Evolutionary conservation across 129 eudicot genomes (phyloP).

Genomic region (Artemisia annua): DNA sequence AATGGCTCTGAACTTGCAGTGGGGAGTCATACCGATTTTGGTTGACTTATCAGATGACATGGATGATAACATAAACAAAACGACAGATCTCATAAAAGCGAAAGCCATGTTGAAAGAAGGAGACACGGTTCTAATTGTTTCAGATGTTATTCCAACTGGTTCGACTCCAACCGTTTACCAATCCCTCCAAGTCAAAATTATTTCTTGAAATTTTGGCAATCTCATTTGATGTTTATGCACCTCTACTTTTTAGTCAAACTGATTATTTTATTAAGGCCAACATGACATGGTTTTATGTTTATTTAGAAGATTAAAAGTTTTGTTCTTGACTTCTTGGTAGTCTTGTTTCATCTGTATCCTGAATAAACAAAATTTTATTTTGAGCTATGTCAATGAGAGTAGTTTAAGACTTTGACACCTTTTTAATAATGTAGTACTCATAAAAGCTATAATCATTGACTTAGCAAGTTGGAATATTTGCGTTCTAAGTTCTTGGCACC

Average conservation of each 20-base stretch:
- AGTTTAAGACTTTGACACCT: too few species aligned
- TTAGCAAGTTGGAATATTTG: neutral
- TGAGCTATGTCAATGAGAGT: too few species aligned
- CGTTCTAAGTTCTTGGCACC: neutral
- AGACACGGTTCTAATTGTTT: conserved; percentile 52
- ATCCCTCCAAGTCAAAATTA: conserved; percentile 59
- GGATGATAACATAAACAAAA: conserved; percentile 53
- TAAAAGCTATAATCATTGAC: too few species aligned
- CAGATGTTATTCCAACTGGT: conserved; percentile 52
- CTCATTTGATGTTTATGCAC: neutral
- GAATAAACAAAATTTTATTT: neutral
- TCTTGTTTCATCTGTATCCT: neutral
- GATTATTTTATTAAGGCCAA: neutral
- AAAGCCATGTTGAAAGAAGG: conserved; percentile 59
- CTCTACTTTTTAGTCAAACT: neutral
- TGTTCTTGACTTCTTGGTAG: neutral
- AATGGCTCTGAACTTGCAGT: conserved; percentile 44
- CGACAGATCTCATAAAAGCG: conserved; percentile 44
- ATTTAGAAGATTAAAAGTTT: neutral
- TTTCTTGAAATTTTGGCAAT: conserved; percentile 17
- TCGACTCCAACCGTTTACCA: conserved; percentile 39
- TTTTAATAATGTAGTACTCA: too few species aligned
- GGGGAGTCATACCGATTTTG: conserved; percentile 68
- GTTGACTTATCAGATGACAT: conserved; percentile 69
- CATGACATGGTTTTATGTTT: neutral